phyloP scores from a whole-genome alignment of 106 monocot genomes.

The Alisma plantagoaquatica region DNA sequence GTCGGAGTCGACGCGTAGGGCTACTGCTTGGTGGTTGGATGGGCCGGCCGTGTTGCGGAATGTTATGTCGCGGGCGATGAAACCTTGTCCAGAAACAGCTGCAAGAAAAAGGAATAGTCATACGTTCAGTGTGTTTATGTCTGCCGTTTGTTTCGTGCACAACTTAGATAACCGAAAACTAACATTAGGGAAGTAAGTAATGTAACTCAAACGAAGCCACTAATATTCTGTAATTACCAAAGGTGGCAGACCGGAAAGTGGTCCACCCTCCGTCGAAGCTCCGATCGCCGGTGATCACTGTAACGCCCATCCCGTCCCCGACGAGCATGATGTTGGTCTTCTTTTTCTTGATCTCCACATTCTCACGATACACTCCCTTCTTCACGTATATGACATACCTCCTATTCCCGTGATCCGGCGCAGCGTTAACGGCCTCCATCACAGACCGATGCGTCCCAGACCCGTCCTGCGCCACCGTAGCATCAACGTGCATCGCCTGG shows the following conservation, averaged over 20 bases:
- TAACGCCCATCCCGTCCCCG: slow-evolving; percentile 73
- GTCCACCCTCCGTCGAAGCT: slow-evolving; percentile 77
- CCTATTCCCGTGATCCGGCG: slow-evolving; percentile 40
- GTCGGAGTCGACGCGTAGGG: slow-evolving; percentile 68
- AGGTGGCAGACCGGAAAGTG: slow-evolving; percentile 73
- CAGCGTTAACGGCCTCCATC: slow-evolving; percentile 51
- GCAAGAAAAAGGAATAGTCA: too few species aligned
- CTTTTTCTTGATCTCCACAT: slow-evolving; percentile 84
- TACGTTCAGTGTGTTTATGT: too few species aligned
- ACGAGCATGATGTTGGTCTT: slow-evolving; percentile 69
- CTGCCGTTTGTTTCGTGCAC: too few species aligned
- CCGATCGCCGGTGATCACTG: slow-evolving; percentile 60
- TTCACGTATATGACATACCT: slow-evolving; percentile 85
- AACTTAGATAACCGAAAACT: too few species aligned
- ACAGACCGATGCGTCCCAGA: slow-evolving; percentile 54
- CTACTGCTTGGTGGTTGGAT: slow-evolving; percentile 70
- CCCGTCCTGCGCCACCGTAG: slow-evolving; percentile 71
- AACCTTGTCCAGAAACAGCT: slow-evolving; percentile 78
- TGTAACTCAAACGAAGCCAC: not conserved
- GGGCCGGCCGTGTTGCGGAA: slow-evolving; percentile 73
- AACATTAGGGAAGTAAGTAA: too few species aligned
- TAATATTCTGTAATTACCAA: slow-evolving; percentile 32
- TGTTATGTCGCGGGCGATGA: slow-evolving; percentile 78
- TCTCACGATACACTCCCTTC: slow-evolving; percentile 65
- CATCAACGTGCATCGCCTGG: slow-evolving; percentile 34